phyloP scores from a whole-genome alignment of 139 green algal genomes.

The Bryopsis sp. region DNA sequence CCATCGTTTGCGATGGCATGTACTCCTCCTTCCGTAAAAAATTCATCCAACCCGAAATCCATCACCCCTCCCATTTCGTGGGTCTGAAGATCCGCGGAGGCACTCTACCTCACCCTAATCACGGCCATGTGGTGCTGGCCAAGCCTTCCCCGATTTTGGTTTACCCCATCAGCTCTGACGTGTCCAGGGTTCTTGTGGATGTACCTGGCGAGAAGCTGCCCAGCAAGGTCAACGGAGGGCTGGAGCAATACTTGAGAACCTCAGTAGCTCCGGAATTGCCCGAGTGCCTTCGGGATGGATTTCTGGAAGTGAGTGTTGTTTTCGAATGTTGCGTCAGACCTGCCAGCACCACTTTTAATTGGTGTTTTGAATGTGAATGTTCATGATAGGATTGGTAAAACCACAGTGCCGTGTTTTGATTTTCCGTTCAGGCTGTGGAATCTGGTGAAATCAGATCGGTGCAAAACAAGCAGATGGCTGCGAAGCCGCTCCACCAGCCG shows the following conservation, averaged over 20 bases:
- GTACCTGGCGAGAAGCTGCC: slow-evolving; percentile 66
- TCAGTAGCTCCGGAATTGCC: slow-evolving; percentile 62
- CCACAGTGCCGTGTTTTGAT: background rate
- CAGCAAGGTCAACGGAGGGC: slow-evolving; percentile 23
- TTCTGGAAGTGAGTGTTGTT: slow-evolving; percentile 33
- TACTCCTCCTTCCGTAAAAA: slow-evolving; percentile 79
- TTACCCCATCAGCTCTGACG: slow-evolving; percentile 88
- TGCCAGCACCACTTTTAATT: background rate
- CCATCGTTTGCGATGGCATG: slow-evolving; percentile 95
- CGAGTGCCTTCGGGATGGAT: slow-evolving; percentile 51
- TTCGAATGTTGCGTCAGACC: background rate
- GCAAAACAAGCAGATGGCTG: slow-evolving; percentile 85
- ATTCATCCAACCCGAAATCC: slow-evolving; percentile 52
- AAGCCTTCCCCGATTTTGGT: slow-evolving; percentile 93
- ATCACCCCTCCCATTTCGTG: slow-evolving; percentile 88
- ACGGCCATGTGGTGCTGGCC: slow-evolving; percentile 93
- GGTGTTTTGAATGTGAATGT: background rate
- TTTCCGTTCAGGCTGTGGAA: background rate
- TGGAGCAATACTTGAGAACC: slow-evolving; percentile 38
- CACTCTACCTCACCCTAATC: slow-evolving; percentile 69
- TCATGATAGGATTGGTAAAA: too few relatives aligned
- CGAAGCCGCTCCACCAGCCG: slow-evolving; percentile 60
- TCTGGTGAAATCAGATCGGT: slow-evolving; percentile 46
- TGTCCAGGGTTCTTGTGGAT: slow-evolving; percentile 87
- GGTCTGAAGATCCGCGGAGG: slow-evolving; percentile 68